A percentile compares a stretch with the other conserved stretches of the same genome.
phyloP scores from a whole-genome alignment of 2,329 filamentous ascomycete genomes.

The Coniochaeta prunicola region DNA sequence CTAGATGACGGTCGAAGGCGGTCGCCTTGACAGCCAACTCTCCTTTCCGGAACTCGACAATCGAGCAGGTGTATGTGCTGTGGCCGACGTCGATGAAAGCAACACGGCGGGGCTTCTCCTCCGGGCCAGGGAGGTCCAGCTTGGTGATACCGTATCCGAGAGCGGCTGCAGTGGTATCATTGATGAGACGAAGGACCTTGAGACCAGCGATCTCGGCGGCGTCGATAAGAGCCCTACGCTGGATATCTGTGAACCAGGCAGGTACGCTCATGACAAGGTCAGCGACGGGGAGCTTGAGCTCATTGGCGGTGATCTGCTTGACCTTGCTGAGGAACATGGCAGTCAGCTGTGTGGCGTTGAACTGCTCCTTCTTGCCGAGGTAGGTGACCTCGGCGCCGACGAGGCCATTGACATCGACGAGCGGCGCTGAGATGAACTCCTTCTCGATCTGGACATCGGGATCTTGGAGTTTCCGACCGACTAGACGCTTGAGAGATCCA shows the following conservation, averaged over 20 bases:
- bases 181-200: conserved; percentile 89
- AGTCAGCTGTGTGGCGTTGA: conserved; percentile 87
- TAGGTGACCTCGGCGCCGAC: conserved; percentile 92
- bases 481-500: conserved; percentile 83
- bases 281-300: conserved; percentile 84
- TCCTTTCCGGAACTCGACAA: conserved; percentile 96
- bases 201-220: conserved; percentile 89
- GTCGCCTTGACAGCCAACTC: conserved; percentile 92
- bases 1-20: conserved; percentile 90
- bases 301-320: conserved; percentile 76
- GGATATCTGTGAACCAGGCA: conserved; percentile 93
- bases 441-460: conserved; percentile 92
- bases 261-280: conserved; percentile 93
- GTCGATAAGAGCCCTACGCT: conserved; percentile 83
- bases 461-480: conserved; percentile 78
- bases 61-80: conserved; percentile 89
- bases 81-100: conserved; percentile 93
- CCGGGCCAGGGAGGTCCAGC: conserved; percentile 77
- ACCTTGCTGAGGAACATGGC: conserved; percentile 96
- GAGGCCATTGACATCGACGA: conserved; percentile 88
- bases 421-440: conserved; percentile 76
- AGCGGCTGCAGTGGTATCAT: conserved; percentile 94
- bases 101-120: conserved; percentile 88
- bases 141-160: conserved; percentile 98
- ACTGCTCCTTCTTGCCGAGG: conserved; percentile 89